Evolutionary conservation across 116 monocot species (phyloP).

Genomic region (Phalaenopsis hybrid): DNA sequence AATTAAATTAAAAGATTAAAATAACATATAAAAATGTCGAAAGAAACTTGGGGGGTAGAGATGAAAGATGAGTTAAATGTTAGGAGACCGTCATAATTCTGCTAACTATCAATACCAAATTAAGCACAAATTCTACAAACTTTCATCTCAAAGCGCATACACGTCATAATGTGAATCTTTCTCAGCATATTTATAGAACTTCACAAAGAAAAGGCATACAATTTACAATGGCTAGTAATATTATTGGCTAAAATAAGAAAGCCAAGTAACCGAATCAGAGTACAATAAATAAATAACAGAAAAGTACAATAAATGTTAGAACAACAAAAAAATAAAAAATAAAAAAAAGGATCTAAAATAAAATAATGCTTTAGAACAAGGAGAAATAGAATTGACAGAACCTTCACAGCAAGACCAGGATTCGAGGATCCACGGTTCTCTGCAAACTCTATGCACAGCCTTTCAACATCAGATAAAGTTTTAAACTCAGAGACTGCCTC

Average conservation of each 20-base stretch:
- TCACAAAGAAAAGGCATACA: background rate
- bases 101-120: background rate
- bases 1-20: background rate
- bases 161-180: background rate
- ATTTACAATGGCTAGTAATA: background rate
- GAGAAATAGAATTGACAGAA: conserved; percentile 14
- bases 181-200: background rate
- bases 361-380: background rate
- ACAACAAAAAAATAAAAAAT: background rate
- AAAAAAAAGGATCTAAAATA: background rate
- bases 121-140: conserved; percentile 1
- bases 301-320: background rate
- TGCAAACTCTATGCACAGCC: conserved; percentile 67
- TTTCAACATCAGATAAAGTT: conserved; percentile 88
- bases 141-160: background rate
- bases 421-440: conserved; percentile 48
- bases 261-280: background rate
- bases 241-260: background rate
- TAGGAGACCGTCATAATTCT: background rate
- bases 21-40: background rate
- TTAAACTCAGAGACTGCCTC: conserved; percentile 59
- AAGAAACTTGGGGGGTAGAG: background rate
- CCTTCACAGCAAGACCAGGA: conserved; percentile 82
- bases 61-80: background rate
- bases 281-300: background rate